phyloP scores from a whole-genome alignment of 2,329 filamentous ascomycete genomes.

The Exophiala dermatitidis region DNA sequence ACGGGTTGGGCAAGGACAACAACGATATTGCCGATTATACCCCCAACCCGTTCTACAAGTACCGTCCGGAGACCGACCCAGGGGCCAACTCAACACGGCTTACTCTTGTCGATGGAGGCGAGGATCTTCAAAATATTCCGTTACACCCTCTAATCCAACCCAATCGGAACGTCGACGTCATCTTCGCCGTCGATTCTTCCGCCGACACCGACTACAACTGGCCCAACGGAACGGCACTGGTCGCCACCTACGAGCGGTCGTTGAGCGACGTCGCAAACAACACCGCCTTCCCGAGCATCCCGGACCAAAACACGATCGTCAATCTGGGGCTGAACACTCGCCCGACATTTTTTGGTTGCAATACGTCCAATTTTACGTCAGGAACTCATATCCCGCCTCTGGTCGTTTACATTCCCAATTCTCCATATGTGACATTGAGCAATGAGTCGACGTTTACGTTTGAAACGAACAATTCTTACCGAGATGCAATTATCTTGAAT shows the following conservation, averaged over 20 bases:
- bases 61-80: constrained; percentile 52
- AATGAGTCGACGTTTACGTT: constrained; percentile 55
- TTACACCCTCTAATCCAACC: constrained; percentile 71
- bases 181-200: constrained; percentile 72
- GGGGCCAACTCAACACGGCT: constrained; percentile 50
- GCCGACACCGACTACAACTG: constrained; percentile 63
- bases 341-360: constrained; percentile 76
- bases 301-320: constrained; percentile 68
- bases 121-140: constrained; percentile 72
- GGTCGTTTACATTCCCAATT: constrained; percentile 81
- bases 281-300: constrained; percentile 64
- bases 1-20: constrained; percentile 53
- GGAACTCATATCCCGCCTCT: constrained; percentile 58
- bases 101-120: constrained; percentile 70
- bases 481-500: constrained; percentile 77
- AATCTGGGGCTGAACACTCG: constrained; percentile 66
- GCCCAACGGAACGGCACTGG: constrained; percentile 69
- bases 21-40: constrained; percentile 67
- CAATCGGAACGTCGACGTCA: constrained; percentile 64
- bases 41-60: constrained; percentile 69
- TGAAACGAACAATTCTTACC: constrained; percentile 40
- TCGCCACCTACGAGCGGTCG: constrained; percentile 66
- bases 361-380: constrained; percentile 55
- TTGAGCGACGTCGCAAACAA: constrained; percentile 54
- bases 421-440: constrained; percentile 66